phyloP scores from a whole-genome alignment of 805 yeast genomes.

The Zygoascus tannicola region DNA sequence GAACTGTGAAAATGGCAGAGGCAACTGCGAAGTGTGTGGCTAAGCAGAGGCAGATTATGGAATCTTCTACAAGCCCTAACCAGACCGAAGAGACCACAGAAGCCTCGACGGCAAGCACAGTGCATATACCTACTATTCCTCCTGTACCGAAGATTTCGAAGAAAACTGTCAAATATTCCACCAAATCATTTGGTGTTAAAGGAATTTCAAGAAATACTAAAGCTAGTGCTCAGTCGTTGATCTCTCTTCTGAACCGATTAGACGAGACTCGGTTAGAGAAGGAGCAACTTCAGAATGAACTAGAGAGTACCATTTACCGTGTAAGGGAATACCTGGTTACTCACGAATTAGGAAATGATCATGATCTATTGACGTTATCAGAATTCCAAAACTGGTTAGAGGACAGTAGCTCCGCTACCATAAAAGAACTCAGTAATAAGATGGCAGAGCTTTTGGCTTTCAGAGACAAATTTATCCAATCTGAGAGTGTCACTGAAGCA shows the following conservation, averaged over 20 bases:
- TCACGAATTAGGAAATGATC: slow-evolving; percentile 2
- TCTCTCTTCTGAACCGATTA: slow-evolving; percentile 42
- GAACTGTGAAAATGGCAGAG: slow-evolving; percentile 13
- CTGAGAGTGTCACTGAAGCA: slow-evolving; percentile 2
- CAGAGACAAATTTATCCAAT: slow-evolving; percentile 7
- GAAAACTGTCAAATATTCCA: slow-evolving; percentile 1
- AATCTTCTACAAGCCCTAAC: slow-evolving; percentile 1
- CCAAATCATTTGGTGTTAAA: slow-evolving; percentile 8
- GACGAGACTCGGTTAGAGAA: slow-evolving; percentile 47
- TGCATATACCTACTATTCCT: slow-evolving; percentile 12
- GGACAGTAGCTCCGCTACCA: slow-evolving; percentile 44
- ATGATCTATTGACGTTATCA: not conserved
- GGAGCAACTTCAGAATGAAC: slow-evolving; percentile 53
- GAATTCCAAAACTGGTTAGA: slow-evolving; percentile 71
- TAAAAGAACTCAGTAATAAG: slow-evolving; percentile 20
- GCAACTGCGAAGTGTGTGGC: slow-evolving; percentile 13
- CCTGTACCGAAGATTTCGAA: slow-evolving; percentile 6
- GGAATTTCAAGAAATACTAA: slow-evolving; percentile 30
- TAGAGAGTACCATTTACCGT: slow-evolving; percentile 67
- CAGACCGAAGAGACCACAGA: not conserved
- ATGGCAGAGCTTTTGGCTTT: slow-evolving; percentile 8
- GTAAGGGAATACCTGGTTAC: slow-evolving; percentile 50
- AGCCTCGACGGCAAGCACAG: slow-evolving; percentile 10
- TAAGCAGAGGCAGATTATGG: slow-evolving; percentile 6
- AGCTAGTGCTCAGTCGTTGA: slow-evolving; percentile 36